These are phyloP conservation scores for Scleroderma bovista DNA, from an alignment of 768 basidiomycete genomes.

Conservation along the genomic window DNA sequence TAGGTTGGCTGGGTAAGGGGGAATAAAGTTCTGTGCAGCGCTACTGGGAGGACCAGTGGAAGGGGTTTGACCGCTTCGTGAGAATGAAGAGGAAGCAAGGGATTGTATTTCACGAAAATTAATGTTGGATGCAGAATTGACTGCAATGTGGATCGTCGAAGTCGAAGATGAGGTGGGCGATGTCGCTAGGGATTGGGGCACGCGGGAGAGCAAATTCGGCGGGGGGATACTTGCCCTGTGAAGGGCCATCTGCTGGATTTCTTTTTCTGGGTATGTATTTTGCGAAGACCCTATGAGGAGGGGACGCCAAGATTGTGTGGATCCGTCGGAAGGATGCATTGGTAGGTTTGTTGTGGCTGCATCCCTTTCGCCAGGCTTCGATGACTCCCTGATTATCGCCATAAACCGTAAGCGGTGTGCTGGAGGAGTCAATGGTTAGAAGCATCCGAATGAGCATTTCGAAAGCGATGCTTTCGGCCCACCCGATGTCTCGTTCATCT, in stretches of 20 bases:
- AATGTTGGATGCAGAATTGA: neutral
- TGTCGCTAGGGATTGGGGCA: conserved; percentile 26
- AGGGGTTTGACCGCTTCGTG: neutral
- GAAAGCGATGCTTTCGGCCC: conserved; percentile 45
- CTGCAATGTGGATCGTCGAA: conserved; percentile 7
- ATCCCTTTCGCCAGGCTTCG: neutral
- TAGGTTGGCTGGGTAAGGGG: conserved; percentile 8
- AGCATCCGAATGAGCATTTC: conserved; percentile 27
- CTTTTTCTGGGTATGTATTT: conserved; percentile 28
- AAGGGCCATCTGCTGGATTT: conserved; percentile 38
- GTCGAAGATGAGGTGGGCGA: neutral
- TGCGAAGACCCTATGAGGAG: conserved; percentile 13
- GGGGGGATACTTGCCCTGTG: conserved; percentile 24
- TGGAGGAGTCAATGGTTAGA: neutral
- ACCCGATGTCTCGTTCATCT: conserved; percentile 33
- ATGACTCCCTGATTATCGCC: conserved; percentile 4
- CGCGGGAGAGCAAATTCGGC: conserved; percentile 25
- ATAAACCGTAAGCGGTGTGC: conserved; percentile 2
- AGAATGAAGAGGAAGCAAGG: neutral
- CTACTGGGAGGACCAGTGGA: too few species aligned
- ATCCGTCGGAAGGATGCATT: neutral
- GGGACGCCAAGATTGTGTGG: neutral
- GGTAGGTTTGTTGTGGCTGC: neutral
- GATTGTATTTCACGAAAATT: neutral
- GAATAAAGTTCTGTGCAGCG: too few species aligned